phyloP scores from a whole-genome alignment of 2,329 filamentous ascomycete genomes.

The Fusarium solani-melongenae region DNA sequence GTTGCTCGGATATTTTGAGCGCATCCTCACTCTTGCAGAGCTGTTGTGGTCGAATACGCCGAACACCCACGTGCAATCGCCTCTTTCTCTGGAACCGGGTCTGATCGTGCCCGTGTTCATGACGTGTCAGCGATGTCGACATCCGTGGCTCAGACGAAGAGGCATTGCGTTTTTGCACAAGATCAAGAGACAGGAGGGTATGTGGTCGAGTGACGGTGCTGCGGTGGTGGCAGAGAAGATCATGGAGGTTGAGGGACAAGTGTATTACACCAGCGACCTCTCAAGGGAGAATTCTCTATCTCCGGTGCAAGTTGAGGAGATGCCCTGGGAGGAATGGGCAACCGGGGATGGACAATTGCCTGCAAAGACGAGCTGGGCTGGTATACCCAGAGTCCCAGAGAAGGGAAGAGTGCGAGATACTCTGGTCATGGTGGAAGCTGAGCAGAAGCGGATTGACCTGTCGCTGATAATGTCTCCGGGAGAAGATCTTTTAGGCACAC shows the following conservation, averaged over 20 bases:
- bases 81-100: constrained; percentile 47
- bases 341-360: constrained; percentile 15
- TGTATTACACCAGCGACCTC: constrained; percentile 29
- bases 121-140: constrained; percentile 43
- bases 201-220: constrained; percentile 47
- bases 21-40: constrained; percentile 36
- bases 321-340: constrained; percentile 41
- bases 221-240: constrained; percentile 36
- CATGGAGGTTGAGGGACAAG: constrained; percentile 38
- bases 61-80: constrained; percentile 24
- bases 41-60: constrained; percentile 26
- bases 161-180: constrained; percentile 39
- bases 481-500: constrained; percentile 17
- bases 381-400: constrained; percentile 34
- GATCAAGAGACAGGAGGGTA: constrained; percentile 47
- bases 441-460: constrained; percentile 33
- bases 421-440: constrained; percentile 35
- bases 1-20: constrained; percentile 44
- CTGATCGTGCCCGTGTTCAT: constrained; percentile 47
- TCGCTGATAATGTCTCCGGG: constrained; percentile 38
- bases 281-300: not conserved
- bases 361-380: constrained; percentile 34
- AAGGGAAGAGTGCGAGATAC: constrained; percentile 35
- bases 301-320: not conserved
- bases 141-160: constrained; percentile 43